Evolutionary conservation across 2,329 filamentous ascomycete genomes (phyloP).

Genomic region (Penicillium sp.): DNA sequence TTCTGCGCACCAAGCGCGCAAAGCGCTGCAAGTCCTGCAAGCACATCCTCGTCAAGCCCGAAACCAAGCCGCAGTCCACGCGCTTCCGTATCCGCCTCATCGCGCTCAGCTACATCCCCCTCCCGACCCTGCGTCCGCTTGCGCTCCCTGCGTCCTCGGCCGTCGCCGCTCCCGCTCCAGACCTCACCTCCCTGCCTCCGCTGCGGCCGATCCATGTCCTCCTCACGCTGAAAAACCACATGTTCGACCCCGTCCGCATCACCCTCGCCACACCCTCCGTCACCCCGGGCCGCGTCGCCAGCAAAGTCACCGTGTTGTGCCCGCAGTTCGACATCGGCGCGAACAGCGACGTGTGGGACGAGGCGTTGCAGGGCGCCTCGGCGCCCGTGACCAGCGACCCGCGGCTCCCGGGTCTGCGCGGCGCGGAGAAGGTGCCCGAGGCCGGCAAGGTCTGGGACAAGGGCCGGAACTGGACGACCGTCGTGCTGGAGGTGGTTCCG

Average conservation of each 20-base stretch:
- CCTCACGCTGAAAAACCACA: constrained; percentile 85
- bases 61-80: constrained; percentile 82
- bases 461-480: constrained; percentile 90
- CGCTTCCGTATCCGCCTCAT: constrained; percentile 91
- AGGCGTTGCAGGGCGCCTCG: constrained; percentile 64
- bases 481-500: constrained; percentile 86
- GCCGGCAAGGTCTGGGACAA: constrained; percentile 96
- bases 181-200: constrained; percentile 49
- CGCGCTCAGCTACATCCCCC: constrained; percentile 82
- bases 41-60: constrained; percentile 92
- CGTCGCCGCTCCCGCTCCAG: constrained; percentile 28
- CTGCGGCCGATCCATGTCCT: constrained; percentile 69
- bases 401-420: constrained; percentile 41
- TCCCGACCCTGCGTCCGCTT: constrained; percentile 64
- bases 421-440: constrained; percentile 61
- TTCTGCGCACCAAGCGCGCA: constrained; percentile 85
- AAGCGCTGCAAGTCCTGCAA: constrained; percentile 91
- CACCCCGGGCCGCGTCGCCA: constrained; percentile 72
- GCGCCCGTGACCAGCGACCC: constrained; percentile 38
- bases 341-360: constrained; percentile 92
- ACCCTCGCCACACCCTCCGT: constrained; percentile 78
- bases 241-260: constrained; percentile 86
- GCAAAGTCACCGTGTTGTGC: constrained; percentile 85
- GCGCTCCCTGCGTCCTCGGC: constrained; percentile 40
- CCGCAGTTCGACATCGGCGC: constrained; percentile 92